Evolutionary conservation across 2,329 filamentous ascomycete species (phyloP).

Genomic region (Aspergillus terreus): DNA sequence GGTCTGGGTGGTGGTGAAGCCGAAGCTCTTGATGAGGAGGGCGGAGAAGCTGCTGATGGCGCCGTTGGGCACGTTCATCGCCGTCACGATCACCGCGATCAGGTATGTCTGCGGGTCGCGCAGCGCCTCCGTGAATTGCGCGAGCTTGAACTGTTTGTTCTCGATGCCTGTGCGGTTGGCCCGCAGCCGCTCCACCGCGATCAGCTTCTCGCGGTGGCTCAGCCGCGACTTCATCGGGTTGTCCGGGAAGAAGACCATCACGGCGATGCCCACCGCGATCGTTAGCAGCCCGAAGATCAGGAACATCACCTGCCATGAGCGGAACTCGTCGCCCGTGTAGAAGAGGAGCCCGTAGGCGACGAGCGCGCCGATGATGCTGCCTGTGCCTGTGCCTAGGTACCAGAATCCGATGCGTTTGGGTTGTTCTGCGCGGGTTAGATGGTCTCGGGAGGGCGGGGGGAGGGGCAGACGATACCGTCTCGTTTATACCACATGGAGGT

Average conservation of each 20-base stretch:
- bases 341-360: conserved; percentile 56
- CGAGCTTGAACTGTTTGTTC: conserved; percentile 48
- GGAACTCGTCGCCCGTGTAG: conserved; percentile 39
- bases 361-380: conserved; percentile 52
- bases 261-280: conserved; percentile 34
- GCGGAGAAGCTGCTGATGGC: conserved; percentile 42
- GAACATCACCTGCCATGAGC: conserved; percentile 50
- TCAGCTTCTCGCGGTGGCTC: conserved; percentile 35
- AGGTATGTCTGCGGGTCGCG: conserved; percentile 44
- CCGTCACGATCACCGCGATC: conserved; percentile 31
- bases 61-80: conserved; percentile 40
- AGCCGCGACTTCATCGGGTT: conserved; percentile 40
- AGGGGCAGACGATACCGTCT: conserved; percentile 15
- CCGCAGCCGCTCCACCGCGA: conserved; percentile 39
- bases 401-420: conserved; percentile 57
- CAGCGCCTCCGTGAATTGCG: conserved; percentile 46
- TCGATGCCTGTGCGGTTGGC: conserved; percentile 50
- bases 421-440: conserved; percentile 46
- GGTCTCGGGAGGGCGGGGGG: background rate
- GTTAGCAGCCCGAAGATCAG: conserved; percentile 45
- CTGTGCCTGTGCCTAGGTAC: conserved; percentile 57
- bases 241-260: conserved; percentile 39
- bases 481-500: conserved; percentile 55
- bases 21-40: conserved; percentile 40
- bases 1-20: conserved; percentile 41